phyloP scores from a whole-genome alignment of 2,329 filamentous ascomycete genomes.

The Seiridium unicorne region DNA sequence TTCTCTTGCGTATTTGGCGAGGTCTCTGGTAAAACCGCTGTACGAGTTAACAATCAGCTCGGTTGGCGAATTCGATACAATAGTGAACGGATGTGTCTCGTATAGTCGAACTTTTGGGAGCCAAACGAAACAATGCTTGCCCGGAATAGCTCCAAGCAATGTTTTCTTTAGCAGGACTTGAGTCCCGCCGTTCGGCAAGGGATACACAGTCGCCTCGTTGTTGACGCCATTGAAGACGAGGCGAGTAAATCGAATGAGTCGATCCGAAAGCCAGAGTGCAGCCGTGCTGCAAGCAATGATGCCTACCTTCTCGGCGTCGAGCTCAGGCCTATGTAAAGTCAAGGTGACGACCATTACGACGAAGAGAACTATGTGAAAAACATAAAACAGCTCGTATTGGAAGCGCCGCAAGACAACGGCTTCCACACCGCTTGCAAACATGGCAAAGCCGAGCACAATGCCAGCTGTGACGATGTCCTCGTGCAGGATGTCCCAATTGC shows the following conservation, averaged over 20 bases:
- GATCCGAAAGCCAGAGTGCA: slow-evolving; percentile 42
- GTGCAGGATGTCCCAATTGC: slow-evolving; percentile 19
- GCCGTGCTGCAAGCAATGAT: slow-evolving; percentile 36
- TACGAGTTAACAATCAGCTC: slow-evolving; percentile 60
- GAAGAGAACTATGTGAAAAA: slow-evolving; percentile 41
- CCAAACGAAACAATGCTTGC: slow-evolving; percentile 65
- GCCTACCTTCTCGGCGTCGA: slow-evolving; percentile 32
- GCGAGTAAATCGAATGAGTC: slow-evolving; percentile 36
- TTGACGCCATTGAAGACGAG: slow-evolving; percentile 34
- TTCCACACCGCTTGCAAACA: slow-evolving; percentile 35
- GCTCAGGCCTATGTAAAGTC: slow-evolving; percentile 40
- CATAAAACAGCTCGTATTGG: slow-evolving; percentile 48
- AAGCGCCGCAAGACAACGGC: slow-evolving; percentile 30
- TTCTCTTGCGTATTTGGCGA: slow-evolving; percentile 49
- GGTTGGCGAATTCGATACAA: slow-evolving; percentile 48
- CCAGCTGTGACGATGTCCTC: slow-evolving; percentile 30
- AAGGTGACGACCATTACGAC: slow-evolving; percentile 37
- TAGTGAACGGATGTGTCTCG: slow-evolving; percentile 65
- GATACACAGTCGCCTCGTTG: slow-evolving; percentile 38
- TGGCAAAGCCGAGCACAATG: slow-evolving; percentile 32
- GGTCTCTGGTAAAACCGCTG: slow-evolving; percentile 56
- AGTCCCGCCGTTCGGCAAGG: slow-evolving; percentile 42
- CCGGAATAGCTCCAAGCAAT: slow-evolving; percentile 41
- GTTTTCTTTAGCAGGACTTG: slow-evolving; percentile 48
- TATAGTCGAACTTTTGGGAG: slow-evolving; percentile 54